Base-by-base conservation (phyloP, 441 rosid species). In the Bruguiera hainesii region DNA sequence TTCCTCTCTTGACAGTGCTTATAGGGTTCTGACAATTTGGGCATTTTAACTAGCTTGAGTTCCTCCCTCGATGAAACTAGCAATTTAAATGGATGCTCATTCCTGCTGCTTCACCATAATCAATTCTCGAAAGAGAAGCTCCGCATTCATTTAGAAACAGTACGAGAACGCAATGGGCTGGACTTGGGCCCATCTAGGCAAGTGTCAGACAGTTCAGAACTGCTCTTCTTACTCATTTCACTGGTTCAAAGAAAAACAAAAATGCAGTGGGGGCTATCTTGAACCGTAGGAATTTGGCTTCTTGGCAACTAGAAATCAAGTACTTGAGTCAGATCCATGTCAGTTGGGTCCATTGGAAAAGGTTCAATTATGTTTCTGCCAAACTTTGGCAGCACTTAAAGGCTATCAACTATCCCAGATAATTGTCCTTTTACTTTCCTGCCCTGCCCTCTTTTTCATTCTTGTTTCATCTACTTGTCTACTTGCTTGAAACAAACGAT, bases 271-370 rank as follows among this genome's bases (percentile, higher is more conserved):
- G 48, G 4, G 5, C 16, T 42, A 39, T 11, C 18, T 39, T 3
- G 48, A 13, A 42, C 48, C 48, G 13, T 13, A 42, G 48, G 13
- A 42, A 42, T 42, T 13, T 13, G 15, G 18, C 48, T 13, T 42
- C 16, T 11, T 13, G 48, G 16, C 18, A 11, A 42, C 48, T 42
- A 42, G 48, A 13, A 42, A 42, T 13, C 48, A 42, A 42, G 48
- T 42, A 42, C 48, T 13, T 18, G 65, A 26, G 65, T 59, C 65
- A 51, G 46, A 48, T 60, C 26, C 56, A 52, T 16, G 46, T 52
- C 60, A 52, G 28, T 25, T 42, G 56, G 70, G 75, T 59, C 75
- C 65, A 52, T 31, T 13, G 7, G 53, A 60, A 37, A 28, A 67
- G 15, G 18, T 18, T 25, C 39, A 60, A 16, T 23, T 39, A 52